phyloP scores from a whole-genome alignment of 441 rosid species.

The Euphorbia corollata region DNA sequence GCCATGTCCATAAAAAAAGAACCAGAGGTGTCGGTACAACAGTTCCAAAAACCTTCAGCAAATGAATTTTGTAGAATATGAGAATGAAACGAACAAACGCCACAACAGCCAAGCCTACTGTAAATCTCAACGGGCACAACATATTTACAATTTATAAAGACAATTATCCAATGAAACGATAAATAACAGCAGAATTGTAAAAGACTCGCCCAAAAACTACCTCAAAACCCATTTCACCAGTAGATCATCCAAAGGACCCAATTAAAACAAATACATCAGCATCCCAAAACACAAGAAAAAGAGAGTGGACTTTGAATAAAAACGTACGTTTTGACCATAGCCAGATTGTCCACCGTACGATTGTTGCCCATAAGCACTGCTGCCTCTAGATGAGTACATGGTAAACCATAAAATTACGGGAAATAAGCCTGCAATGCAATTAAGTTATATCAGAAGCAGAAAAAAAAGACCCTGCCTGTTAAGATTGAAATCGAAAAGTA shows the following conservation, averaged over 20 bases:
- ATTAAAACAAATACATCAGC: background rate
- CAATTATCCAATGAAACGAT: background rate
- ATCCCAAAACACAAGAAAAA: conserved; percentile 1
- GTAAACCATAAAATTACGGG: conserved; percentile 5
- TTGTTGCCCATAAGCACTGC: conserved; percentile 67
- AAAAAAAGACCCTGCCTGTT: background rate
- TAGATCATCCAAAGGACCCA: background rate
- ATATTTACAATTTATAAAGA: background rate
- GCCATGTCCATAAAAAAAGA: background rate
- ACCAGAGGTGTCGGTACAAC: background rate
- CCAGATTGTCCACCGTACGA: conserved; percentile 68
- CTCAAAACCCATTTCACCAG: background rate
- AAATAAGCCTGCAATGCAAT: conserved; percentile 13
- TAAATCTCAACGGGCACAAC: background rate
- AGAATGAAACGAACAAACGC: background rate
- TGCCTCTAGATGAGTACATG: conserved; percentile 82
- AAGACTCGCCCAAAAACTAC: background rate
- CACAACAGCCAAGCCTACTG: background rate
- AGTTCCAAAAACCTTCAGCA: background rate
- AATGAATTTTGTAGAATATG: background rate
- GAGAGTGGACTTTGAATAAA: background rate
- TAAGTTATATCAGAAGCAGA: background rate
- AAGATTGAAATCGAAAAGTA: background rate
- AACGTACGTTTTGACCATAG: conserved; percentile 70
- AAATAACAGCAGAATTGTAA: background rate